A percentile compares a stretch with the other conserved stretches of the same genome.
phyloP scores from a whole-genome alignment of 805 yeast genomes.

The Priceomyces castillae region DNA sequence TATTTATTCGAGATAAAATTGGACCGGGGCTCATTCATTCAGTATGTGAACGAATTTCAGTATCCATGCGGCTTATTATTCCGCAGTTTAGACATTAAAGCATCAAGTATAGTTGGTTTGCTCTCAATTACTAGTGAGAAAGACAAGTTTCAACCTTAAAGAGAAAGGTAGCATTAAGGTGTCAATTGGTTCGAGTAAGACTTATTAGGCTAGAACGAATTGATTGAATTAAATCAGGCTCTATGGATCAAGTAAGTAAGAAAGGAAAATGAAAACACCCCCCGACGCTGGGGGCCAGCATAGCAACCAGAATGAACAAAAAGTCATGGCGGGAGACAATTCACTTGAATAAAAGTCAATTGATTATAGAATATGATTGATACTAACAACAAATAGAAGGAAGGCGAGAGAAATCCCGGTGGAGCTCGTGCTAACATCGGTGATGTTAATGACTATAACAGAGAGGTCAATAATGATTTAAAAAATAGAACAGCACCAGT shows the following conservation, averaged over 20 bases:
- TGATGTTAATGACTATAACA: conserved; percentile 18
- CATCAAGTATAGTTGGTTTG: background rate
- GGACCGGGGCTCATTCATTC: background rate
- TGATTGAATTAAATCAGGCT: background rate
- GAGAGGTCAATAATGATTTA: conserved; percentile 11
- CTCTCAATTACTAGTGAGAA: background rate
- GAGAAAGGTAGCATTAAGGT: background rate
- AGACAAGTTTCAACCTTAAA: background rate
- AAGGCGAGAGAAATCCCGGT: conserved; percentile 11
- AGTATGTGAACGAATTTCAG: conserved; percentile 4
- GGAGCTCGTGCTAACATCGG: conserved; percentile 16
- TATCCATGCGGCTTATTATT: conserved; percentile 5
- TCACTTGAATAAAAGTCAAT: background rate
- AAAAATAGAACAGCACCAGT: conserved; percentile 15
- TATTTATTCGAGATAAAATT: too few relatives aligned
- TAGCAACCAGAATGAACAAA: background rate
- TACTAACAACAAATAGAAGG: background rate
- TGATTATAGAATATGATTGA: background rate
- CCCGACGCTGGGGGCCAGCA: background rate
- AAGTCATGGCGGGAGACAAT: background rate
- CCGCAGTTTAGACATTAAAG: background rate
- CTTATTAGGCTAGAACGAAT: background rate
- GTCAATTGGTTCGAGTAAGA: conserved; percentile 1
- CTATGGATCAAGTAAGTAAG: conserved; percentile 3
- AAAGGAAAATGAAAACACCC: background rate